Conservation (phyloP, 805 yeast species). For the Scheffersomyces amazonensis region DNA sequence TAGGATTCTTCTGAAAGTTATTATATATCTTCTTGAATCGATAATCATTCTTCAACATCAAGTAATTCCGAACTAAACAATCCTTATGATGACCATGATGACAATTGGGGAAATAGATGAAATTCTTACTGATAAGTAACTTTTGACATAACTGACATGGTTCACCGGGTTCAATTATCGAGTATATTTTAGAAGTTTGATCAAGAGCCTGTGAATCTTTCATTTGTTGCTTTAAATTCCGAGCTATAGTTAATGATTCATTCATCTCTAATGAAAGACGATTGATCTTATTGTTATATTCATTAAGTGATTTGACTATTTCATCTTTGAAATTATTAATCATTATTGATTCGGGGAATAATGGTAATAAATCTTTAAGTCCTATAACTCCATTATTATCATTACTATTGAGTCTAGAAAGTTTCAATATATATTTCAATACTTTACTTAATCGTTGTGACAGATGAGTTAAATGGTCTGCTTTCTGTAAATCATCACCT, state of each 20-base stretch:
- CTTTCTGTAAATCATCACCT: constrained; percentile 1
- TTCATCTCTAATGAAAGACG: constrained; percentile 72
- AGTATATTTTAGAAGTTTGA: constrained; percentile 45
- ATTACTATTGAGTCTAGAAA: constrained; percentile 18
- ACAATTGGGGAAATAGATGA: constrained; percentile 79
- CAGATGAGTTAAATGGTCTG: constrained; percentile 1
- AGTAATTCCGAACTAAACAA: constrained; percentile 65
- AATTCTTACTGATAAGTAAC: constrained; percentile 68
- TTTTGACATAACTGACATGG: constrained; percentile 73
- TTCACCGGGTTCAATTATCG: constrained; percentile 77
- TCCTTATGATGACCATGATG: constrained; percentile 87
- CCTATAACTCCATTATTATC: constrained; percentile 39
- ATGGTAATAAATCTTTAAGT: constrained; percentile 78
- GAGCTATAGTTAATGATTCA: constrained; percentile 60
- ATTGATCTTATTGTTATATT: constrained; percentile 63
- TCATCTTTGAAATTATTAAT: constrained; percentile 84
- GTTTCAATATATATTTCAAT: constrained; percentile 27
- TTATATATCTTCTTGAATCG: constrained; percentile 61
- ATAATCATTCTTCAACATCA: constrained; percentile 62
- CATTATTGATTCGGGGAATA: constrained; percentile 79
- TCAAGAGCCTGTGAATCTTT: constrained; percentile 32
- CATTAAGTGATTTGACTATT: constrained; percentile 73
- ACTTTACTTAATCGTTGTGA: constrained; percentile 19
- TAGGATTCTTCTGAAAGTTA: constrained; percentile 45
- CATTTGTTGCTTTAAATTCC: constrained; percentile 59